Evolutionary conservation across 805 yeast species (phyloP), one percentile per base, ranked within the genome.

Genomic region (Starmerella khaoyaiensis): DNA sequence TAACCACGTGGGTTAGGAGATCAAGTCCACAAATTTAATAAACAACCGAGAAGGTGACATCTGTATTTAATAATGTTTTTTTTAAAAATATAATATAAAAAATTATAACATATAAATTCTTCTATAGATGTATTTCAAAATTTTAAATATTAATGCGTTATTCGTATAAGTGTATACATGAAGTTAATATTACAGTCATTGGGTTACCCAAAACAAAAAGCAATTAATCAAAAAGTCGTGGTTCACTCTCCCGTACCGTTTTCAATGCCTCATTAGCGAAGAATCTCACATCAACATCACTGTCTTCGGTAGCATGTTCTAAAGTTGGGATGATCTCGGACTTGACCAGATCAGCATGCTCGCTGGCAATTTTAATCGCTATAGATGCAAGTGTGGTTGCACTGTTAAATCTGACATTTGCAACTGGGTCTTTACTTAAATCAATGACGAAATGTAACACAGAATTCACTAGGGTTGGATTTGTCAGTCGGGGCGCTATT

Each of bases 331-430:
- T 50, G 27, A 86, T 69, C 29, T 73, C 68, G 17, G 60, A 58
- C 28, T 62, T 54, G 21, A 76, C 65, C 31, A 70, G 51, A n/a
- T 50, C 41, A 4, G 39, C 23, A 23, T 47, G 33, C 19, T 80
- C 60, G 12, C 74, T 64, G 51, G 73, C 71, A 22, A 43, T 37
- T 23, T 39, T 27, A 29, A 33, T 33, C 5, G 74, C 74, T 23
- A 79, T 65, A 19, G 67, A 62, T 28, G 72, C 68, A 53, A 79
- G 74, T 12, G 93, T 72, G 59, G 83, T 84, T 20, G 99, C 96
- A 45, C 80, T 84, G 61, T 86, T 90, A 64, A 90, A 90, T 55
- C 96, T 72, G 45, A 90, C 86, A 59, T 90, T 90, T 50, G 99
- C 95, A 39, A 90, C 96, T 6, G 74, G 69, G 61, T 90, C 98